Evolutionary conservation across 2,329 filamentous ascomycete genomes (phyloP).

Genomic region (Neocatenulostroma microsporum): DNA sequence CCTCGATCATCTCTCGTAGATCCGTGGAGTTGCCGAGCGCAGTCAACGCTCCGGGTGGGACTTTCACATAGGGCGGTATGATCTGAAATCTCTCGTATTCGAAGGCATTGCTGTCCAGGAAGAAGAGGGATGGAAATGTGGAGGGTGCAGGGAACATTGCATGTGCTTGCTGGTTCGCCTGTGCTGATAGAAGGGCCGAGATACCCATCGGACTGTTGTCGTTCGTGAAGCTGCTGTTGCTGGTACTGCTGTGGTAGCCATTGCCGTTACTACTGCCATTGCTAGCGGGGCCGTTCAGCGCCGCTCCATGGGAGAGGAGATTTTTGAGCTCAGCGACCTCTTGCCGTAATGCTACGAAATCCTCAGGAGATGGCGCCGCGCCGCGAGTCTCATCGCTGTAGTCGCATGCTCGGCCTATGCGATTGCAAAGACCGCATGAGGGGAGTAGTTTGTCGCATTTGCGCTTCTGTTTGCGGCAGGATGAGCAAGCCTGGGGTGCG

Average conservation of each 20-base stretch:
- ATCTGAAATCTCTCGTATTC: constrained; percentile 32
- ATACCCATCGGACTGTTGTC: neutral
- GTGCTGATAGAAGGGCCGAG: neutral
- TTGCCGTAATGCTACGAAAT: constrained; percentile 17
- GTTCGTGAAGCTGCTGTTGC: neutral
- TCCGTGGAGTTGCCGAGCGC: constrained; percentile 33
- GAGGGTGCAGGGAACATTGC: constrained; percentile 9
- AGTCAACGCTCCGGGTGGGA: constrained; percentile 31
- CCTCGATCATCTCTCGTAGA: constrained; percentile 32
- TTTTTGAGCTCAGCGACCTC: constrained; percentile 19
- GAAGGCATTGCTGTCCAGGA: constrained; percentile 39
- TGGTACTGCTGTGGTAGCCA: constrained; percentile 4
- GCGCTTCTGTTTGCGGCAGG: constrained; percentile 44
- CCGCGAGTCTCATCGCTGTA: constrained; percentile 15
- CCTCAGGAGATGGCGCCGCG: constrained; percentile 13
- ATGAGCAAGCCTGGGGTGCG: constrained; percentile 36
- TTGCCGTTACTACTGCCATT: constrained; percentile 11
- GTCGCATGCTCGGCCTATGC: constrained; percentile 20
- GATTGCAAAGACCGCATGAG: constrained; percentile 39
- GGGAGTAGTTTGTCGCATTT: constrained; percentile 47
- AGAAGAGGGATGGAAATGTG: constrained; percentile 37
- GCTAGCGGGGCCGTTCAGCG: neutral
- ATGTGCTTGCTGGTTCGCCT: constrained; percentile 10
- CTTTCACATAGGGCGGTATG: constrained; percentile 32
- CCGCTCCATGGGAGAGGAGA: constrained; percentile 9